A percentile compares a stretch with the other conserved stretches of the same genome.
Conservation (phyloP, 352 stramenopile species). For the Globisporangium polare region DNA sequence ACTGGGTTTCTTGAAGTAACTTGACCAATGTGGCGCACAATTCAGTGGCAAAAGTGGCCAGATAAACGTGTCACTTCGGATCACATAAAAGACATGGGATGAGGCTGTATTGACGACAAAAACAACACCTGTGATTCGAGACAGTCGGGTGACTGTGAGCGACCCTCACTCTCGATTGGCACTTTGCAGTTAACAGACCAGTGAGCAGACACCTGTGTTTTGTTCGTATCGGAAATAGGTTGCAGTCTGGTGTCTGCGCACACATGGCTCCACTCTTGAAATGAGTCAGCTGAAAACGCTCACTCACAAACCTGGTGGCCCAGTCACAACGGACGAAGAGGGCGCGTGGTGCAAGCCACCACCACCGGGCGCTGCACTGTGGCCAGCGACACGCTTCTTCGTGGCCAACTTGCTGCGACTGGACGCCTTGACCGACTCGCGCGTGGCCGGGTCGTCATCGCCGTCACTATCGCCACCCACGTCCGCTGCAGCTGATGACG, state of each 20-base stretch:
- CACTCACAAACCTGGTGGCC: neutral
- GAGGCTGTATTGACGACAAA: no score
- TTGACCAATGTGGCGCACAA: neutral
- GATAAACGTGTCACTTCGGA: neutral
- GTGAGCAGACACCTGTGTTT: no score
- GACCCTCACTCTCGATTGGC: neutral
- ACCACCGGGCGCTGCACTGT: neutral
- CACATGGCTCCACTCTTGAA: slow-evolving; percentile 1
- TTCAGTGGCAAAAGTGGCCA: neutral
- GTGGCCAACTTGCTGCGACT: slow-evolving; percentile 52
- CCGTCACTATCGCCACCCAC: slow-evolving; percentile 34
- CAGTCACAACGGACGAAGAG: neutral
- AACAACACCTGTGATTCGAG: no score
- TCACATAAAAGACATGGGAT: neutral
- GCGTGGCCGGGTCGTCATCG: slow-evolving; percentile 39
- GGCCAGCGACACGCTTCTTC: slow-evolving; percentile 32
- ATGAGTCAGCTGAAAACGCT: neutral
- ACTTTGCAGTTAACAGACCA: no score
- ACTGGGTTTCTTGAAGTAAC: neutral
- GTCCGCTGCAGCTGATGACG: slow-evolving; percentile 3
- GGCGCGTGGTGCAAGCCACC: neutral
- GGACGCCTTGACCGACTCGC: slow-evolving; percentile 64
- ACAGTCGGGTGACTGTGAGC: neutral
- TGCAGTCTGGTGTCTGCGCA: no score
- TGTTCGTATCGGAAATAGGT: no score